Percentiles rank a stretch among this genome's conserved stretches.
These are phyloP conservation scores for Aristolochia contorta DNA, from an alignment of 164 flowering plant genomes.

Conservation along the genomic window DNA sequence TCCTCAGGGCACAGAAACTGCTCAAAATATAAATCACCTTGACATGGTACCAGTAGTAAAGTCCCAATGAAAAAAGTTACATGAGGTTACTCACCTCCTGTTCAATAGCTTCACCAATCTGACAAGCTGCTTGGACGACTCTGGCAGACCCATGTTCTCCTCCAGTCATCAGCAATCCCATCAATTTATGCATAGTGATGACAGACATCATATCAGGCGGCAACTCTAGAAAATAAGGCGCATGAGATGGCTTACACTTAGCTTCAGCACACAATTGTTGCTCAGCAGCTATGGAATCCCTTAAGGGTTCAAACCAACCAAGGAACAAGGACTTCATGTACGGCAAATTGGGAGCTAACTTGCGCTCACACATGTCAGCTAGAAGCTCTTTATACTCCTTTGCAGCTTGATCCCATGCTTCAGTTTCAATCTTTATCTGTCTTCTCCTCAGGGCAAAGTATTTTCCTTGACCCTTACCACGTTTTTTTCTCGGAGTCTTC, in stretches of 20 bases:
- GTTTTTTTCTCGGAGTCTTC: conserved; percentile 8
- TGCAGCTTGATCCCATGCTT: conserved; percentile 84
- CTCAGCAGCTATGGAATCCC: conserved; percentile 48
- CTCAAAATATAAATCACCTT: too few relatives aligned
- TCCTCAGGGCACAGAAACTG: too few relatives aligned
- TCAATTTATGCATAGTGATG: conserved; percentile 92
- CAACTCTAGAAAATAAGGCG: conserved; percentile 49
- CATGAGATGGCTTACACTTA: conserved; percentile 37
- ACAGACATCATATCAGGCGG: conserved; percentile 94
- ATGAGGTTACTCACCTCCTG: conserved; percentile 58
- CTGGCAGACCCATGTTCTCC: conserved; percentile 53
- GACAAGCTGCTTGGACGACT: conserved; percentile 74
- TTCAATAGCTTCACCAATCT: conserved; percentile 84
- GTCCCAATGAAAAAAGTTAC: background rate
- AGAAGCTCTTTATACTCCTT: conserved; percentile 80
- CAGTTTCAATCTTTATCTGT: conserved; percentile 84
- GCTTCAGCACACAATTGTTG: conserved; percentile 48
- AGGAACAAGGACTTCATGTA: conserved; percentile 87
- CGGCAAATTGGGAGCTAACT: conserved; percentile 88
- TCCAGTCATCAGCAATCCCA: conserved; percentile 77
- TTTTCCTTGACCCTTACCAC: conserved; percentile 30
- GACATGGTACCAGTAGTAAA: background rate
- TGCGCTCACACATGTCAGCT: conserved; percentile 81
- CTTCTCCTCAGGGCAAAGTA: conserved; percentile 42
- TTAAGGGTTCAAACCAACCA: conserved; percentile 94